Percentiles rank a stretch among this genome's conserved stretches.
These are phyloP conservation scores for Pyricularia sp. DNA, from an alignment of 2,329 filamentous ascomycete species.

Conservation along the genomic window DNA sequence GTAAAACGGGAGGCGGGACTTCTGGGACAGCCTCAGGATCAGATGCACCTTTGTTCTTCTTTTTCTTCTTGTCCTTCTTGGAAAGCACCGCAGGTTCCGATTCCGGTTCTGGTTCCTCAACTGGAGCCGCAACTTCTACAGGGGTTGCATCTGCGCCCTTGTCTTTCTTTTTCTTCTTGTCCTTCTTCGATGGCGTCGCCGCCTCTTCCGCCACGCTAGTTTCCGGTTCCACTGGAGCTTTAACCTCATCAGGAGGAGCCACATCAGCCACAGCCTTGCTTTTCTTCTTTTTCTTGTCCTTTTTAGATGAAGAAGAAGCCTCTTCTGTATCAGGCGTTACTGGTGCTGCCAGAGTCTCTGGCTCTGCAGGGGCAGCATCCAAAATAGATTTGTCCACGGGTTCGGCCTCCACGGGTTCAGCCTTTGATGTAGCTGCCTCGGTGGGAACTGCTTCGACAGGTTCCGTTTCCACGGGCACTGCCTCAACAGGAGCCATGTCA, in stretches of 20 bases:
- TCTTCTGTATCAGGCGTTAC: not conserved
- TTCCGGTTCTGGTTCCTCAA: not conserved
- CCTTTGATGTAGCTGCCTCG: slow-evolving; percentile 6
- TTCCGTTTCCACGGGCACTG: not conserved
- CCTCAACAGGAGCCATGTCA: not conserved
- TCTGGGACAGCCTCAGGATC: not conserved
- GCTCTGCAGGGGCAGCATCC: not conserved
- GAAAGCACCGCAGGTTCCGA: not conserved
- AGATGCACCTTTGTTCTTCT: not conserved
- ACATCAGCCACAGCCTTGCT: not conserved
- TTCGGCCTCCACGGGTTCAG: slow-evolving; percentile 7
- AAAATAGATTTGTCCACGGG: not conserved
- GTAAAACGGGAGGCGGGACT: not conserved
- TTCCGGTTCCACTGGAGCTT: not conserved
- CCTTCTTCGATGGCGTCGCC: not conserved
- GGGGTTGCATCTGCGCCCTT: not conserved
- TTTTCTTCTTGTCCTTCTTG: slow-evolving; percentile 1
- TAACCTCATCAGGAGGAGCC: not conserved
- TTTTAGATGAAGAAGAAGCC: not conserved
- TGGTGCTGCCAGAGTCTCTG: not conserved
- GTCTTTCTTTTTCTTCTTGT: not conserved
- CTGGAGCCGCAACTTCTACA: not conserved
- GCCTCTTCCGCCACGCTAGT: not conserved
- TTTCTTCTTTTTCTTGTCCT: slow-evolving; percentile 1
- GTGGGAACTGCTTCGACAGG: not conserved